A percentile compares a stretch with the other conserved stretches of the same genome.
Conservation (phyloP, 164 flowering plant genomes). For the Sedum album region DNA sequence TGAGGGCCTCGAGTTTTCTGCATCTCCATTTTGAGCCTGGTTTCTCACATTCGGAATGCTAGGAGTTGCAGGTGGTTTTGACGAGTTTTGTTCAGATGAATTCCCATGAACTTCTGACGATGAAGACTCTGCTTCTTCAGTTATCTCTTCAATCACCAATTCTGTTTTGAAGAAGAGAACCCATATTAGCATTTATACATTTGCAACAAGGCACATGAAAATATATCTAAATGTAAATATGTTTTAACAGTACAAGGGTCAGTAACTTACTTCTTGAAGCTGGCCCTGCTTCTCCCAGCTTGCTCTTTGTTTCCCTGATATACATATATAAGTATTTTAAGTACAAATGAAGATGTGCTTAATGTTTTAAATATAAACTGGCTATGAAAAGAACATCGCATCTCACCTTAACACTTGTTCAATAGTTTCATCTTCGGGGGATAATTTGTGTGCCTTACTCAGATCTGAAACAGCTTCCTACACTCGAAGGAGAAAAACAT, state of each 20-base stretch:
- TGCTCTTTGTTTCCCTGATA: conserved; percentile 56
- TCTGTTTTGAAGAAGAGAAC: conserved; percentile 30
- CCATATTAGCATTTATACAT: conserved; percentile 1
- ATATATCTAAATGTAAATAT: not conserved
- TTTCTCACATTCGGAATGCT: conserved; percentile 17
- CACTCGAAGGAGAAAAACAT: not conserved
- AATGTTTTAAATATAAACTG: not conserved
- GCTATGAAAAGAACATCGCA: not conserved
- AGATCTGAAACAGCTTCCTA: conserved; percentile 87
- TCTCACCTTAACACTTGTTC: conserved; percentile 34
- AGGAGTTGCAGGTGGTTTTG: conserved; percentile 24
- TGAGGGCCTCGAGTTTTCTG: conserved; percentile 27
- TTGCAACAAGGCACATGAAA: not conserved
- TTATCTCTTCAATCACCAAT: conserved; percentile 81
- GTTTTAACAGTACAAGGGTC: not conserved
- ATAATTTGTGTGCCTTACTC: conserved; percentile 58
- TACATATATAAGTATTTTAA: conserved; percentile 1
- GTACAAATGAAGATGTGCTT: not conserved
- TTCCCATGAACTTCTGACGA: conserved; percentile 21
- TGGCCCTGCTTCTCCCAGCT: conserved; percentile 36
- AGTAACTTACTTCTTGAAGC: conserved; percentile 35
- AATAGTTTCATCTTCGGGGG: conserved; percentile 90
- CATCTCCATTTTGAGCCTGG: conserved; percentile 15
- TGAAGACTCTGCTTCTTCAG: conserved; percentile 39
- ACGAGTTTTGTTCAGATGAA: conserved; percentile 23